Evolutionary conservation across 306 rosid species (phyloP).

Genomic region (Spatholobus suberectus): DNA sequence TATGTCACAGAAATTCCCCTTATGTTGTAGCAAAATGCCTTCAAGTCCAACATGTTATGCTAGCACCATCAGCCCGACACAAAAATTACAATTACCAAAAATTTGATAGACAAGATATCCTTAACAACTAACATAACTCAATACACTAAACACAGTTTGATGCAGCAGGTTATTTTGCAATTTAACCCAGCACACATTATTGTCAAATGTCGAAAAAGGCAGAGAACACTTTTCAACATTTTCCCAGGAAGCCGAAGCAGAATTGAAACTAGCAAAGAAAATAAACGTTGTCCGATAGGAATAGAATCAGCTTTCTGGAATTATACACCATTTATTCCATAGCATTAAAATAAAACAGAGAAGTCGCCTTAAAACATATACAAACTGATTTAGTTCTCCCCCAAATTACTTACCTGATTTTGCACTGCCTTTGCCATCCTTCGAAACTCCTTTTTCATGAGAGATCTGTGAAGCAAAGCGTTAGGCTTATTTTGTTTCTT

Average conservation of each 20-base stretch:
- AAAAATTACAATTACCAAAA: background rate
- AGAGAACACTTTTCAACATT: background rate
- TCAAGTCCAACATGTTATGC: background rate
- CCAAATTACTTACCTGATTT: conserved; percentile 75
- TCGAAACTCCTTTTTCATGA: conserved; percentile 83
- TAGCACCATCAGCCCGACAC: background rate
- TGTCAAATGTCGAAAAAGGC: background rate
- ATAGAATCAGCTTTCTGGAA: background rate
- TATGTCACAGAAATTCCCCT: background rate
- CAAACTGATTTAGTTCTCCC: too few species aligned
- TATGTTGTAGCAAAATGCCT: background rate
- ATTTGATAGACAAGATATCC: background rate
- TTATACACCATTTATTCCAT: background rate
- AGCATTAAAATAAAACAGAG: background rate
- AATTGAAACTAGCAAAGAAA: background rate
- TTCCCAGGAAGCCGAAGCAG: background rate
- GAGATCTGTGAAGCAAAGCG: conserved; percentile 76
- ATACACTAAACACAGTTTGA: background rate
- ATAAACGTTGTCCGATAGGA: background rate
- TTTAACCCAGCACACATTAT: background rate
- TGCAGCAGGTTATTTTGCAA: background rate
- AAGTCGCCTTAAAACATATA: background rate
- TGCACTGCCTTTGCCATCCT: conserved; percentile 80
- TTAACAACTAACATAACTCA: background rate
- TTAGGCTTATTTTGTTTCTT: conserved; percentile 93